phyloP scores from a whole-genome alignment of 2,329 filamentous ascomycete species.

The Uncinocarpus reesii region DNA sequence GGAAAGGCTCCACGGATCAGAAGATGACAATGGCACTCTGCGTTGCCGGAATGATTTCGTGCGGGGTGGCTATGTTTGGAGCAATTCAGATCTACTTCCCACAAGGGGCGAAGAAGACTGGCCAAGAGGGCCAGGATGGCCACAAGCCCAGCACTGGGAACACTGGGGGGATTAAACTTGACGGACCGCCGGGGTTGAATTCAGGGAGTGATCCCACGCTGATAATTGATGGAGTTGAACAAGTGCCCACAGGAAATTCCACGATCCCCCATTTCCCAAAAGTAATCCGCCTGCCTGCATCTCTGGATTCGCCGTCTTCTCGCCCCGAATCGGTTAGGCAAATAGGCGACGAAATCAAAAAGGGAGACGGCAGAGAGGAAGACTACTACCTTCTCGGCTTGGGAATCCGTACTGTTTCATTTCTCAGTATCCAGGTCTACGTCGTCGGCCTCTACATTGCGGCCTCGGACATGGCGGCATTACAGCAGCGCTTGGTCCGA shows the following conservation, averaged over 20 bases:
- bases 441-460: conserved; percentile 88
- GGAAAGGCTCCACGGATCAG: conserved; percentile 22
- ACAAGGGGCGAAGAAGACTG: conserved; percentile 13
- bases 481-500: conserved; percentile 68
- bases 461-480: conserved; percentile 65
- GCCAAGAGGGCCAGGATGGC: not conserved
- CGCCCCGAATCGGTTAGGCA: conserved; percentile 28
- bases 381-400: conserved; percentile 83
- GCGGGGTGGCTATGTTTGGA: conserved; percentile 34
- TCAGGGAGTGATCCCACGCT: conserved; percentile 27
- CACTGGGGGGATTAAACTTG: conserved; percentile 28
- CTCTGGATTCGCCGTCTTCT: conserved; percentile 24
- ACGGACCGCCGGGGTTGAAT: conserved; percentile 32
- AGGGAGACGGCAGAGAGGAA: conserved; percentile 41
- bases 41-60: conserved; percentile 31
- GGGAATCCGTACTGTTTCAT: conserved; percentile 80
- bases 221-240: conserved; percentile 53
- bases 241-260: conserved; percentile 70
- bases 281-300: conserved; percentile 52
- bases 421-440: conserved; percentile 84
- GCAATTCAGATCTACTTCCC: conserved; percentile 31
- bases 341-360: conserved; percentile 31
- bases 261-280: conserved; percentile 72
- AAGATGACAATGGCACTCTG: conserved; percentile 28
- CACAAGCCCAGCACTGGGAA: no score